These are phyloP conservation scores for Umbelopsis ramanniana DNA, from an alignment of 192 early-diverging fungal species.

Conservation along the genomic window DNA sequence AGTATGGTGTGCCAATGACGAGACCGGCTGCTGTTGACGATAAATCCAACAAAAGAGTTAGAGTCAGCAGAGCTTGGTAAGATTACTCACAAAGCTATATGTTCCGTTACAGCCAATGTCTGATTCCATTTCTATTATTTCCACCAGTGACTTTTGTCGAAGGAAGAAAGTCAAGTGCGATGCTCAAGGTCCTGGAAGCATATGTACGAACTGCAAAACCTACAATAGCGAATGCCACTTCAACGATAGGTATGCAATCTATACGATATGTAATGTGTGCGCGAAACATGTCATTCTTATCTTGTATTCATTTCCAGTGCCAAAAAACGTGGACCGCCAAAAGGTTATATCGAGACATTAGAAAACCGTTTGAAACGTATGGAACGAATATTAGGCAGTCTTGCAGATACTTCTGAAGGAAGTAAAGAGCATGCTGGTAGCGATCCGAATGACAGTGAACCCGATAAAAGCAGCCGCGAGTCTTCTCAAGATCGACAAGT, in stretches of 20 bases:
- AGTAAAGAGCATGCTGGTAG: background rate
- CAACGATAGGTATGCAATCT: constrained; percentile 34
- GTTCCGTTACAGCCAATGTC: background rate
- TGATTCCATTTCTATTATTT: constrained; percentile 9
- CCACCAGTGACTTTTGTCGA: constrained; percentile 37
- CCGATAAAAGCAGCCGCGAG: background rate
- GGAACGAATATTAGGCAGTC: constrained; percentile 33
- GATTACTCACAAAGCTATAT: background rate
- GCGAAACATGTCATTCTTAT: background rate
- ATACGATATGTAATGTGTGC: background rate
- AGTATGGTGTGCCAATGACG: constrained; percentile 12
- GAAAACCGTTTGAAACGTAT: constrained; percentile 43
- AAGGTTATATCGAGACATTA: constrained; percentile 43
- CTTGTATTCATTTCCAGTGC: constrained; percentile 22
- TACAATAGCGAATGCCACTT: constrained; percentile 31
- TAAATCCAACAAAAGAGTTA: constrained; percentile 24
- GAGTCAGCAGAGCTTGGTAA: constrained; percentile 43
- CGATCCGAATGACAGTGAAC: background rate
- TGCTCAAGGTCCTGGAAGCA: constrained; percentile 23
- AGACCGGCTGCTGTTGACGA: background rate
- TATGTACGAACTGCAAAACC: constrained; percentile 33
- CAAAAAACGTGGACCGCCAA: constrained; percentile 44
- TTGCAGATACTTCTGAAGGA: constrained; percentile 19
- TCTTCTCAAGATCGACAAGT: background rate
- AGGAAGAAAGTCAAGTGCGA: constrained; percentile 44